Evolutionary conservation across 495 filamentous ascomycete species (phyloP).

Genomic region (Talaromyces ruber): DNA sequence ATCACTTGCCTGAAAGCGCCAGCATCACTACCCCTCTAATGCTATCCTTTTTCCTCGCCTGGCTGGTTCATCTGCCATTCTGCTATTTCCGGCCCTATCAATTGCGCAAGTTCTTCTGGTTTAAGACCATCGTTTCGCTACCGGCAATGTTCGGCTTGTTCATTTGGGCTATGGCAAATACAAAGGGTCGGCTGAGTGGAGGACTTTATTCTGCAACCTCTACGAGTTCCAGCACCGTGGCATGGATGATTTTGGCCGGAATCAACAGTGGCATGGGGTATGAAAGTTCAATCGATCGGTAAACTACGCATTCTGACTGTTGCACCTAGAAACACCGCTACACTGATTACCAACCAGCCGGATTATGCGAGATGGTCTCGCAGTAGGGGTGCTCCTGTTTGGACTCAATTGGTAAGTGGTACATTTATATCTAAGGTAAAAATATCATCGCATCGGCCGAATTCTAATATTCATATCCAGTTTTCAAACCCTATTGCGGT

Average conservation of each 20-base stretch:
- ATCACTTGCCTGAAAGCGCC: constrained; percentile 32
- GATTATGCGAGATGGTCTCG: constrained; percentile 31
- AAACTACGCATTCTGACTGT: not conserved
- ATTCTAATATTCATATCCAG: not conserved
- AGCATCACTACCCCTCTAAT: constrained; percentile 49
- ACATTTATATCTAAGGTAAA: not conserved
- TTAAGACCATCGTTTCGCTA: constrained; percentile 20
- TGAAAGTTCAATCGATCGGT: not conserved
- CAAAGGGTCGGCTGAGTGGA: constrained; percentile 23
- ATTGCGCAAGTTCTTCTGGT: constrained; percentile 21
- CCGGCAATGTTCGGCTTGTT: constrained; percentile 23
- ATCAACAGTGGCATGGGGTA: constrained; percentile 33
- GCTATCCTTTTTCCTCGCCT: constrained; percentile 48
- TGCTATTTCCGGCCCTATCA: constrained; percentile 23
- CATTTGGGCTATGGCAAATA: constrained; percentile 21
- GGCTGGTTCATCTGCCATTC: constrained; percentile 21
- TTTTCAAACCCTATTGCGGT: constrained; percentile 28
- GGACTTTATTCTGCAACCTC: constrained; percentile 14
- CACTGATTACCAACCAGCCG: constrained; percentile 34
- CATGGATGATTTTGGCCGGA: constrained; percentile 30
- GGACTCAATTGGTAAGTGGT: constrained; percentile 19
- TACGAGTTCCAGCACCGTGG: constrained; percentile 13
- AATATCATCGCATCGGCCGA: not conserved
- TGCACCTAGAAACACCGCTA: constrained; percentile 21
- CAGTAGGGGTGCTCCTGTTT: constrained; percentile 23